phyloP scores from a whole-genome alignment of 139 green algal species.

The Closterium sp. region DNA sequence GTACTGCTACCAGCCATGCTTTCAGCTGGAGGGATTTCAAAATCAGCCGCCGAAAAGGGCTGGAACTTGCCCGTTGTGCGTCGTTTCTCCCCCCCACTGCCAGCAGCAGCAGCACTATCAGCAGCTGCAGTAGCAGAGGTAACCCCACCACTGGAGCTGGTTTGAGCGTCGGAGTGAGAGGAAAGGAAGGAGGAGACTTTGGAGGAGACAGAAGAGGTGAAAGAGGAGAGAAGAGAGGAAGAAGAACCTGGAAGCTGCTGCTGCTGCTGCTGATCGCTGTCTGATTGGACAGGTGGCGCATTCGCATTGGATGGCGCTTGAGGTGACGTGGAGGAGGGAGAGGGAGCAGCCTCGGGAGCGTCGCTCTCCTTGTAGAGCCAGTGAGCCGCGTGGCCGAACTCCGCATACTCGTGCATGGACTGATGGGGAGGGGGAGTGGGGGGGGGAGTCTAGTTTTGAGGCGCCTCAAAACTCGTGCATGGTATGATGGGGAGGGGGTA shows the following conservation, averaged over 20 bases:
- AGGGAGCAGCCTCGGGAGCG: background rate
- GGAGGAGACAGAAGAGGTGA: background rate
- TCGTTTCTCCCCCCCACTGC: background rate
- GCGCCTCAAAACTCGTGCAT: too few species aligned
- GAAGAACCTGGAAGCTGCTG: too few species aligned
- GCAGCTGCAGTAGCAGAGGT: background rate
- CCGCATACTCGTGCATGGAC: constrained; percentile 90
- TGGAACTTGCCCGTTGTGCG: background rate
- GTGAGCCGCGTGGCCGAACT: constrained; percentile 89
- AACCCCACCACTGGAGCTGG: background rate
- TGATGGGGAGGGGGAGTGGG: background rate
- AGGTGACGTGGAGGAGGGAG: background rate
- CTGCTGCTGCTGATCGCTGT: background rate
- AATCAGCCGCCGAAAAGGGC: background rate
- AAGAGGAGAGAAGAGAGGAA: background rate
- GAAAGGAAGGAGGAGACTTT: background rate
- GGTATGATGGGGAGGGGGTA: too few species aligned
- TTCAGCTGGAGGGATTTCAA: background rate
- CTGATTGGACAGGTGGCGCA: background rate
- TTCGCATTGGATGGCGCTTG: background rate
- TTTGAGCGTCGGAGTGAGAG: background rate
- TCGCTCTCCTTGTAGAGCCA: constrained; percentile 96
- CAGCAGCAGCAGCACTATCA: background rate
- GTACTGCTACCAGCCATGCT: background rate
- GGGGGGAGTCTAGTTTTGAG: too few species aligned